Percentiles rank a stretch among this genome's conserved stretches.
Evolutionary conservation across 805 yeast species (phyloP).

Genomic region (Saturnispora sekii): DNA sequence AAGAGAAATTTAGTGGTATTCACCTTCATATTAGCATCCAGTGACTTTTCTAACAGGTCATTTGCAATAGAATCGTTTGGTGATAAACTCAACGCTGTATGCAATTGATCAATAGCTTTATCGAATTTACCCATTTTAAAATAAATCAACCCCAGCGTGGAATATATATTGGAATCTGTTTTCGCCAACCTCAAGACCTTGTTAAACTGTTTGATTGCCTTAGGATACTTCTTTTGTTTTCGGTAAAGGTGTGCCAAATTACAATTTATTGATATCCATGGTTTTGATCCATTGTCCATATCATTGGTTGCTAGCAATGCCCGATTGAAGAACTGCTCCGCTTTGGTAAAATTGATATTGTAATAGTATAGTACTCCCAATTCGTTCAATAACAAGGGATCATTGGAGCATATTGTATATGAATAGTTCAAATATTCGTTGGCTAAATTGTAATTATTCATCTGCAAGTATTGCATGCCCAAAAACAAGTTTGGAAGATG

Average conservation of each 20-base stretch:
- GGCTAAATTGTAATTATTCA: conserved; percentile 73
- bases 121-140: conserved; percentile 54
- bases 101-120: conserved; percentile 68
- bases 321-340: conserved; percentile 59
- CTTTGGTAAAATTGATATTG: conserved; percentile 51
- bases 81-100: conserved; percentile 67
- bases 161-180: conserved; percentile 57
- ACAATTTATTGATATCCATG: conserved; percentile 77
- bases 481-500: conserved; percentile 83
- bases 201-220: conserved; percentile 66
- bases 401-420: conserved; percentile 67
- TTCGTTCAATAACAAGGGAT: conserved; percentile 84
- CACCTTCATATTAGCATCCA: conserved; percentile 42
- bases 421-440: conserved; percentile 78
- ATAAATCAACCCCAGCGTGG: conserved; percentile 80
- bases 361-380: conserved; percentile 88
- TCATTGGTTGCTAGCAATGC: conserved; percentile 63
- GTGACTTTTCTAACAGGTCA: conserved; percentile 72
- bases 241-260: conserved; percentile 87
- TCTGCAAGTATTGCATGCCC: conserved; percentile 93
- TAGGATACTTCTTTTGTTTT: conserved; percentile 46
- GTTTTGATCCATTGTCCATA: conserved; percentile 67
- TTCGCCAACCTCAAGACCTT: conserved; percentile 63
- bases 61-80: conserved; percentile 80
- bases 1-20: conserved; percentile 15